Conservation (phyloP, 257 asterid species). For the Gardenia jasminoides region DNA sequence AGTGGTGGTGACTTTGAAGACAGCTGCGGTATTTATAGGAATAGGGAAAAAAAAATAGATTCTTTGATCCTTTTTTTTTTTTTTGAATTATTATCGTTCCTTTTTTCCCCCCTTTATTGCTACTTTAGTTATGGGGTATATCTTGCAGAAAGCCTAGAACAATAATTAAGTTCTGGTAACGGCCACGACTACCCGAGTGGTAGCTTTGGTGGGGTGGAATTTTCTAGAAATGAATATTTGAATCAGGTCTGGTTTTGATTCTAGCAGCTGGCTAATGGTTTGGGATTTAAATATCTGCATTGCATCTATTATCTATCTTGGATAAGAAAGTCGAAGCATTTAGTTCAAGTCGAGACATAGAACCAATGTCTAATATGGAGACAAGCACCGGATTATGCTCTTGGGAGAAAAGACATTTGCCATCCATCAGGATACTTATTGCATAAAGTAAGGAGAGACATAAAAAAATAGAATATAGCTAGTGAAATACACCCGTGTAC, state of each 20-base stretch:
- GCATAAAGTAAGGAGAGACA: too few species aligned
- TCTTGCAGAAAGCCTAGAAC: not conserved
- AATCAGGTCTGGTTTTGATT: not conserved
- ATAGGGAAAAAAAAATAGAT: conserved; percentile 19
- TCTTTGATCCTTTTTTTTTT: conserved; percentile 12
- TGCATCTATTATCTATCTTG: conserved; percentile 12
- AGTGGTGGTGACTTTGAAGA: conserved; percentile 23
- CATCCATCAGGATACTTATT: too few species aligned
- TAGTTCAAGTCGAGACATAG: not conserved
- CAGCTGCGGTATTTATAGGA: conserved; percentile 41
- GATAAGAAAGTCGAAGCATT: conserved; percentile 2
- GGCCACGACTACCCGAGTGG: not conserved
- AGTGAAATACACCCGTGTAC: too few species aligned
- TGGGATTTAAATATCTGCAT: not conserved
- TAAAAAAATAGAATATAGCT: too few species aligned
- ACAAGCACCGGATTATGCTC: not conserved
- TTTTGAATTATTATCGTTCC: too few species aligned
- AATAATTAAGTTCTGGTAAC: not conserved
- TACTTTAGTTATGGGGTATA: not conserved
- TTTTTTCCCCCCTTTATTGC: not conserved
- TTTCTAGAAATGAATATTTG: not conserved
- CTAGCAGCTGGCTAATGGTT: not conserved
- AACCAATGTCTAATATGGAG: not conserved
- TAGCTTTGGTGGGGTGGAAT: not conserved
- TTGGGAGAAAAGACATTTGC: too few species aligned